phyloP scores from a whole-genome alignment of 257 asterid genomes.

The Penstemon barbatus region DNA sequence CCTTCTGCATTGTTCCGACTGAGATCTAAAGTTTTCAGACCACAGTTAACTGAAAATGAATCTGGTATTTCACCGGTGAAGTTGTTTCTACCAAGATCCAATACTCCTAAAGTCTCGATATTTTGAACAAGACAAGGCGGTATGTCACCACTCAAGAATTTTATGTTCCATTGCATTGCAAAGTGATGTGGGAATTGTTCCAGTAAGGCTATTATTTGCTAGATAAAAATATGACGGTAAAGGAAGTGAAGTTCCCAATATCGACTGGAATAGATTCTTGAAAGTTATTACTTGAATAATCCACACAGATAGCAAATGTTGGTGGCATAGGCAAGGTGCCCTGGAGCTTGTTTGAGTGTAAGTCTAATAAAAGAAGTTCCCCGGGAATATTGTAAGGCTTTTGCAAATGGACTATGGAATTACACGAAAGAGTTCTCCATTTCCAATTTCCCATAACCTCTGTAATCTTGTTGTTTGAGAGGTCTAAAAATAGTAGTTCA shows the following conservation, averaged over 20 bases:
- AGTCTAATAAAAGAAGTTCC: slow-evolving; percentile 15
- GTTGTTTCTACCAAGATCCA: slow-evolving; percentile 39
- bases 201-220: slow-evolving; percentile 34
- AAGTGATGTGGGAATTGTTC: slow-evolving; percentile 43
- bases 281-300: slow-evolving; percentile 23
- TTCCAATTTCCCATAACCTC: slow-evolving; percentile 42
- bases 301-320: slow-evolving; percentile 8
- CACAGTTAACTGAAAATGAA: slow-evolving; percentile 29
- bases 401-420: slow-evolving; percentile 30
- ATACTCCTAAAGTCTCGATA: slow-evolving; percentile 15
- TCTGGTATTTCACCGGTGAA: slow-evolving; percentile 41
- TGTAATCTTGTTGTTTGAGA: slow-evolving; percentile 34
- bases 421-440: slow-evolving; percentile 29
- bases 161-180: slow-evolving; percentile 30
- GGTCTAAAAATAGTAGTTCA: slow-evolving; percentile 37
- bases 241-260: slow-evolving; percentile 5
- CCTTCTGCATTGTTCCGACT: slow-evolving; percentile 38
- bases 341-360: slow-evolving; percentile 34
- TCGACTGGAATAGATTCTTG: slow-evolving; percentile 9
- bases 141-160: slow-evolving; percentile 37
- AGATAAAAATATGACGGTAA: slow-evolving; percentile 28
- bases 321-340: slow-evolving; percentile 37
- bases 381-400: slow-evolving; percentile 22
- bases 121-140: slow-evolving; percentile 36
- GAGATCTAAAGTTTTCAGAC: slow-evolving; percentile 42